A percentile compares a stretch with the other conserved stretches of the same genome.
Conservation (phyloP, 331 rosid species). For the Arachis monticola region DNA sequence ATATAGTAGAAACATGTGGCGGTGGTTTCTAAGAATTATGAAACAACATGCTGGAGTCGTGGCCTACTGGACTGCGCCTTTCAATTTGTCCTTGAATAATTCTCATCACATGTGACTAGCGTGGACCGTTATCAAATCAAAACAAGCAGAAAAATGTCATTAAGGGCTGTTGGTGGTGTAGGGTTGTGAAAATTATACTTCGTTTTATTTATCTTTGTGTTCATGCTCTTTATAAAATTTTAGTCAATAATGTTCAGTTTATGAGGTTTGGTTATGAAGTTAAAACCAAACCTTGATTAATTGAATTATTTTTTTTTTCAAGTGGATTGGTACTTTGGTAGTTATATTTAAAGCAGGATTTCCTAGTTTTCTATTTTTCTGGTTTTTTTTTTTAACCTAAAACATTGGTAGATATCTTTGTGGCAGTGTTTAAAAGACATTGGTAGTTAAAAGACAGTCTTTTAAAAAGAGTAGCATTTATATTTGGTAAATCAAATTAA, state of each 20-base stretch:
- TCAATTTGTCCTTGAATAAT: constrained; percentile 58
- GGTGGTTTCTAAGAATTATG: constrained; percentile 47
- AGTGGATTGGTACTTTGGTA: background rate
- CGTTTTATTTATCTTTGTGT: constrained; percentile 54
- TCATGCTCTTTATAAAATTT: constrained; percentile 78
- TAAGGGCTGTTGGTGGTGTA: constrained; percentile 58
- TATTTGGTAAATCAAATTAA: too few species aligned
- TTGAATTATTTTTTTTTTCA: too few species aligned
- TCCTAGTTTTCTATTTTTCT: constrained; percentile 1
- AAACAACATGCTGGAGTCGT: constrained; percentile 87
- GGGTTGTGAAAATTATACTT: constrained; percentile 67
- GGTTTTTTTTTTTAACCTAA: too few species aligned
- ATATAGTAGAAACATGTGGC: constrained; percentile 63
- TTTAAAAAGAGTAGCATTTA: too few species aligned
- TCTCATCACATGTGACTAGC: constrained; percentile 37
- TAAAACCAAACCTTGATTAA: background rate
- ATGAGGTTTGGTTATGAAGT: constrained; percentile 14
- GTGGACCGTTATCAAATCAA: constrained; percentile 80
- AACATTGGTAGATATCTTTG: too few species aligned
- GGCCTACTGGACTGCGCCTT: constrained; percentile 56
- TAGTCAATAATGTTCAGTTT: constrained; percentile 39
- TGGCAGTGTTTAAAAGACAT: too few species aligned
- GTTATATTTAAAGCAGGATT: background rate
- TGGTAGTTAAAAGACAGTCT: too few species aligned
- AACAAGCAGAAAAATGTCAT: constrained; percentile 50